Evolutionary conservation across 2,329 filamentous ascomycete genomes (phyloP).

Genomic region (Alternaria arbusti): DNA sequence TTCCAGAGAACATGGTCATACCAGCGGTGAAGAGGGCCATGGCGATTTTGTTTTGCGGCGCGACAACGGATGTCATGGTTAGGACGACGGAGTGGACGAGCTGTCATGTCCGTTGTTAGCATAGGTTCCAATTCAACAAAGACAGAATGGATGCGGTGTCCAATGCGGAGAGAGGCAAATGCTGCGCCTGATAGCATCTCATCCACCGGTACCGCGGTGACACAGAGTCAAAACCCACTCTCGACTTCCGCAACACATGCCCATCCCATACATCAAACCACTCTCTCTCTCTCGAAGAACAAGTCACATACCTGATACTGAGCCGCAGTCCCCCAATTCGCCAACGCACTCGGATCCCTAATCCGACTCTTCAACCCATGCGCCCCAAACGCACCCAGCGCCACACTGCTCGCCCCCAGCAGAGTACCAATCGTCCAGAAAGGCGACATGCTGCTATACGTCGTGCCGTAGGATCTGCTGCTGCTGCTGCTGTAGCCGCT

Average conservation of each 20-base stretch:
- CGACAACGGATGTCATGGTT: conserved; percentile 60
- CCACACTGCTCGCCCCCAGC: conserved; percentile 67
- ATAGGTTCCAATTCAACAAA: background rate
- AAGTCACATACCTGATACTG: conserved; percentile 65
- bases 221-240: too few species aligned
- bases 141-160: background rate
- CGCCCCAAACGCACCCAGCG: conserved; percentile 70
- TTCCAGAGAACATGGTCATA: conserved; percentile 71
- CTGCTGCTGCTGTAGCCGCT: background rate
- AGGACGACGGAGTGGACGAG: conserved; percentile 68
- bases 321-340: conserved; percentile 69
- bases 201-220: too few species aligned
- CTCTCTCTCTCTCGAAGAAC: too few species aligned
- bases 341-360: conserved; percentile 63
- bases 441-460: conserved; percentile 39
- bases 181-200: background rate
- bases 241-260: too few species aligned
- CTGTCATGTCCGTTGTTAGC: conserved; percentile 54
- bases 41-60: conserved; percentile 63
- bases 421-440: conserved; percentile 69
- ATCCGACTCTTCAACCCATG: conserved; percentile 70
- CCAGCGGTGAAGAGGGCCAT: conserved; percentile 67
- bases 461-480: conserved; percentile 1
- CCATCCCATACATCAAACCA: too few species aligned
- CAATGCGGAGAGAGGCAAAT: background rate